A percentile compares a stretch with the other conserved stretches of the same genome.
phyloP scores from a whole-genome alignment of 371 early-diverging fungal genomes.

The Lichtheimia ornata region DNA sequence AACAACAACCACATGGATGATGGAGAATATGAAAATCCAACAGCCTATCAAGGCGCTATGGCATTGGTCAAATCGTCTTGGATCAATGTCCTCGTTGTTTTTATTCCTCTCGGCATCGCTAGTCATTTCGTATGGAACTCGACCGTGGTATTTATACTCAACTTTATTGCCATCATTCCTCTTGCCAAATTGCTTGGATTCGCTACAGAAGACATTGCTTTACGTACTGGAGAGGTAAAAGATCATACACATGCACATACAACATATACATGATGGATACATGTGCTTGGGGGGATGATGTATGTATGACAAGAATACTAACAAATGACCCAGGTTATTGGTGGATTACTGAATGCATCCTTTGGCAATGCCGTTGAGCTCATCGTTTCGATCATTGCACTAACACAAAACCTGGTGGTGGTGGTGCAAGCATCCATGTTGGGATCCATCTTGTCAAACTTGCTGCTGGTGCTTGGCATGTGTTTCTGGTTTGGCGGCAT shows the following conservation, averaged over 20 bases:
- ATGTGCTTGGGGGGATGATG: not conserved
- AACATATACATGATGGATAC: not conserved
- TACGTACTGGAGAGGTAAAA: conserved; percentile 60
- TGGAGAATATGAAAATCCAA: conserved; percentile 14
- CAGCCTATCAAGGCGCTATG: conserved; percentile 28
- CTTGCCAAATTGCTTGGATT: conserved; percentile 69
- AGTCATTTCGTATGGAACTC: conserved; percentile 65
- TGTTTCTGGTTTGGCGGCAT: conserved; percentile 82
- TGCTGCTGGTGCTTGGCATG: conserved; percentile 76
- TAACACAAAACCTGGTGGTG: conserved; percentile 69
- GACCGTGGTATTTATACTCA: conserved; percentile 72
- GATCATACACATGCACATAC: not conserved
- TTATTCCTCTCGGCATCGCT: conserved; percentile 78
- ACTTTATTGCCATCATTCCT: conserved; percentile 89
- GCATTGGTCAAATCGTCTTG: conserved; percentile 56
- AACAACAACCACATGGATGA: too few species aligned
- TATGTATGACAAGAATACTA: too few species aligned
- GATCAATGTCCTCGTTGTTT: conserved; percentile 68
- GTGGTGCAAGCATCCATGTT: conserved; percentile 90
- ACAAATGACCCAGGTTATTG: conserved; percentile 58
- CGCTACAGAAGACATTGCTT: conserved; percentile 69
- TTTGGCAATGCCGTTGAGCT: conserved; percentile 89
- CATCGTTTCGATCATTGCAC: conserved; percentile 76
- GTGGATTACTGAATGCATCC: conserved; percentile 88
- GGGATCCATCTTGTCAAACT: conserved; percentile 86